Evolutionary conservation across 495 filamentous ascomycete species (phyloP).

Genomic region (Mytilinidion resinicola): DNA sequence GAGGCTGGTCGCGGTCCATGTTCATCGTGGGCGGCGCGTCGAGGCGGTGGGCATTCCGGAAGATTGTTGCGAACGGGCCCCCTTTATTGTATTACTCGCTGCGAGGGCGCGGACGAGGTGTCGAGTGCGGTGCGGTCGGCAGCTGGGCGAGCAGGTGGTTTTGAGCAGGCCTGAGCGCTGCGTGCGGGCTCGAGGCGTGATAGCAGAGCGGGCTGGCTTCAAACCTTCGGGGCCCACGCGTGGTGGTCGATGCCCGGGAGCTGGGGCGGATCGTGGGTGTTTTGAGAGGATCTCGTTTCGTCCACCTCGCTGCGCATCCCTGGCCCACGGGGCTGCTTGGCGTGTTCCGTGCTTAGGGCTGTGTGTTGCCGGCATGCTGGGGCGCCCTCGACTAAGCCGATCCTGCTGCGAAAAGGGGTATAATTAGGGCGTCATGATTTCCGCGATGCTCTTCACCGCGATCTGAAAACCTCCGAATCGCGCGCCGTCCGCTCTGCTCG

Average conservation of each 20-base stretch:
- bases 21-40: constrained; percentile 12
- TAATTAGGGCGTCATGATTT: constrained; percentile 1
- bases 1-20: constrained; percentile 26
- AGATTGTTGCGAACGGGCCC: constrained; percentile 15
- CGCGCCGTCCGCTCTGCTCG: not conserved
- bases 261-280: not conserved
- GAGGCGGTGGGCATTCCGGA: constrained; percentile 24
- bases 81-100: too few species aligned
- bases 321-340: not conserved
- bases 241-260: not conserved
- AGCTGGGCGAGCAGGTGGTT: not conserved
- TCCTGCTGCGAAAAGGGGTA: not conserved
- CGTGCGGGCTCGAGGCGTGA: not conserved
- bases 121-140: not conserved
- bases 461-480: not conserved
- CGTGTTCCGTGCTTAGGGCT: not conserved
- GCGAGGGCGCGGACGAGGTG: constrained; percentile 1
- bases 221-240: not conserved
- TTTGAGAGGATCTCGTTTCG: constrained; percentile 2
- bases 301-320: not conserved
- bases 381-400: not conserved
- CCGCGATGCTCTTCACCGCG: not conserved
- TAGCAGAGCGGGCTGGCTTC: not conserved
- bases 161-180: not conserved
- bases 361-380: not conserved